phyloP scores from a whole-genome alignment of 1,284 basidiomycete species.

The Leccinum subrobustum region DNA sequence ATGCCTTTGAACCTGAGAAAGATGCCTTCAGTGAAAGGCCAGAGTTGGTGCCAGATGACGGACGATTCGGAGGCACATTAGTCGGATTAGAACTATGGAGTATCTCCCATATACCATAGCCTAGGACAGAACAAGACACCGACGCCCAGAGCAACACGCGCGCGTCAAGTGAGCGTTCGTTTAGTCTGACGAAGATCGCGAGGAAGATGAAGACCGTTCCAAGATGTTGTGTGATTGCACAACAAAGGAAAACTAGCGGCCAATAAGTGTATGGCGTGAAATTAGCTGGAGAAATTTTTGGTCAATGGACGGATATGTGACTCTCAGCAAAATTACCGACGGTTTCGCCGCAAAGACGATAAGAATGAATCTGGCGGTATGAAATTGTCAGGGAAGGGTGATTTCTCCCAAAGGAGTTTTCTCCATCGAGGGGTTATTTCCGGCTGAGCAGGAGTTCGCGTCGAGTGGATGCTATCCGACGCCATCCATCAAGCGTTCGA shows the following conservation, averaged over 20 bases:
- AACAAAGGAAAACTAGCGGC: conserved; percentile 69
- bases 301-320: conserved; percentile 16
- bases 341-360: conserved; percentile 72
- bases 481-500: conserved; percentile 5
- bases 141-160: conserved; percentile 70
- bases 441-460: not conserved
- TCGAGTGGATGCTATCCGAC: not conserved
- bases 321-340: conserved; percentile 46
- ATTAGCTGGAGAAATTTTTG: conserved; percentile 53
- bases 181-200: conserved; percentile 74
- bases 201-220: conserved; percentile 82
- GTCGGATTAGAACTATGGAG: conserved; percentile 38
- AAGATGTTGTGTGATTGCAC: conserved; percentile 84
- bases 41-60: conserved; percentile 11
- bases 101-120: conserved; percentile 65
- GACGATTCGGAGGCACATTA: conserved; percentile 22
- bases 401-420: conserved; percentile 82
- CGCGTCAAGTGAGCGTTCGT: conserved; percentile 63
- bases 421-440: conserved; percentile 53
- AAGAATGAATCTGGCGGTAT: conserved; percentile 81
- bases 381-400: conserved; percentile 82
- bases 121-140: conserved; percentile 54
- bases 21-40: conserved; percentile 7
- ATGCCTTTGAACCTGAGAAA: conserved; percentile 58
- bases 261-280: conserved; percentile 74